phyloP scores from a whole-genome alignment of 306 rosid genomes.

The Oxytropis ochrocephala region DNA sequence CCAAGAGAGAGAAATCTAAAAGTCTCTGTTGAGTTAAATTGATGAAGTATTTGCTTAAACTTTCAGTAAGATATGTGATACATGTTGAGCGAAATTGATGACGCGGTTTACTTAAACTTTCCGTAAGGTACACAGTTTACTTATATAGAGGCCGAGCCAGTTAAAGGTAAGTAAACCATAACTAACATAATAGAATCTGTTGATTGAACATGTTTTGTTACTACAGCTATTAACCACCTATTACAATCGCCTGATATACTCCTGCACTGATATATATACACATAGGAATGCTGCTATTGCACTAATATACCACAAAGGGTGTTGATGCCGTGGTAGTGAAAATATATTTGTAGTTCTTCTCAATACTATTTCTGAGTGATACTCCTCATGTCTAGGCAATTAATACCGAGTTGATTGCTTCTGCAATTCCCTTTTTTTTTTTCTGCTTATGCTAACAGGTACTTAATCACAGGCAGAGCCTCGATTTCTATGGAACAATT shows the following conservation, averaged over 20 bases:
- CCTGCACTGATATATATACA: neutral
- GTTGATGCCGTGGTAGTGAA: neutral
- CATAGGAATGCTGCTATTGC: neutral
- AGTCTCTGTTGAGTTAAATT: neutral
- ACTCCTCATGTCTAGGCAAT: conserved; percentile 5
- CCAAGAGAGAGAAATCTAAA: neutral
- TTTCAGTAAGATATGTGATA: neutral
- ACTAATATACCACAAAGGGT: neutral
- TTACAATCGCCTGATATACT: neutral
- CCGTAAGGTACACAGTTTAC: neutral
- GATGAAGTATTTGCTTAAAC: neutral
- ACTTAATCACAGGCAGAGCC: conserved; percentile 81
- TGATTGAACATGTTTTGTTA: neutral
- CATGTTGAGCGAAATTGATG: neutral
- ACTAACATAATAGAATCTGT: neutral
- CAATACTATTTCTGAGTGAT: neutral
- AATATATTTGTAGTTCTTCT: conserved; percentile 4
- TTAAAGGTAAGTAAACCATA: neutral
- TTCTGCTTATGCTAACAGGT: conserved; percentile 24
- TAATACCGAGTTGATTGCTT: conserved; percentile 8
- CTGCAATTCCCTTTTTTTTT: conserved; percentile 12
- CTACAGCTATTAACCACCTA: neutral
- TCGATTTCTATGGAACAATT: conserved; percentile 93
- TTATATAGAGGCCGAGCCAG: neutral
- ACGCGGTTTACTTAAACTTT: neutral